Conservation (phyloP, 2,329 filamentous ascomycete species). For the Dothideomycetes sp. region DNA sequence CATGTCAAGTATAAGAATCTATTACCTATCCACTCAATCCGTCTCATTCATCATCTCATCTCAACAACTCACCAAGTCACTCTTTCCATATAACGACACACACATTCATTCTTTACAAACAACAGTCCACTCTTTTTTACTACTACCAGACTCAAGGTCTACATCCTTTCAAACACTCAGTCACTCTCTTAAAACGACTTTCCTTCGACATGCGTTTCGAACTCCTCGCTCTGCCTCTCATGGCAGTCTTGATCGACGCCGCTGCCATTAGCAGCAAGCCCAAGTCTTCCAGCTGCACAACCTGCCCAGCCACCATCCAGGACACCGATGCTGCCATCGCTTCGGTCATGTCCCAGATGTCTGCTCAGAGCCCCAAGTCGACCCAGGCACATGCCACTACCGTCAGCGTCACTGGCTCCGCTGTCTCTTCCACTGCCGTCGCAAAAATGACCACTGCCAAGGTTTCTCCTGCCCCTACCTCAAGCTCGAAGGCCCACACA, state of each 20-base stretch:
- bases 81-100: neutral
- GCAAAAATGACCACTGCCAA: conserved; percentile 4
- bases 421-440: conserved; percentile 17
- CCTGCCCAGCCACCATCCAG: conserved; percentile 5
- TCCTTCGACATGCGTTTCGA: conserved; percentile 10
- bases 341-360: conserved; percentile 6
- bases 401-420: conserved; percentile 15
- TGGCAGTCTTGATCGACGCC: conserved; percentile 1
- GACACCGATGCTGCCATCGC: conserved; percentile 2
- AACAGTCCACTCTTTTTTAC: too few species aligned
- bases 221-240: conserved; percentile 1
- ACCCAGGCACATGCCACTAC: conserved; percentile 13
- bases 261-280: conserved; percentile 6
- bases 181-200: too few species aligned
- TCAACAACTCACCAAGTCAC: neutral
- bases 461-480: neutral
- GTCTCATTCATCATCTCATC: conserved; percentile 1
- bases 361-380: conserved; percentile 10
- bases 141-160: too few species aligned
- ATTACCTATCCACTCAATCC: too few species aligned
- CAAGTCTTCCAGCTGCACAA: conserved; percentile 4
- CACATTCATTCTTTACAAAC: neutral
- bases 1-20: too few species aligned
- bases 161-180: neutral
- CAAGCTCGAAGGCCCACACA: neutral